Conservation (phyloP, 495 filamentous ascomycete genomes). For the Penicillium angulare region DNA sequence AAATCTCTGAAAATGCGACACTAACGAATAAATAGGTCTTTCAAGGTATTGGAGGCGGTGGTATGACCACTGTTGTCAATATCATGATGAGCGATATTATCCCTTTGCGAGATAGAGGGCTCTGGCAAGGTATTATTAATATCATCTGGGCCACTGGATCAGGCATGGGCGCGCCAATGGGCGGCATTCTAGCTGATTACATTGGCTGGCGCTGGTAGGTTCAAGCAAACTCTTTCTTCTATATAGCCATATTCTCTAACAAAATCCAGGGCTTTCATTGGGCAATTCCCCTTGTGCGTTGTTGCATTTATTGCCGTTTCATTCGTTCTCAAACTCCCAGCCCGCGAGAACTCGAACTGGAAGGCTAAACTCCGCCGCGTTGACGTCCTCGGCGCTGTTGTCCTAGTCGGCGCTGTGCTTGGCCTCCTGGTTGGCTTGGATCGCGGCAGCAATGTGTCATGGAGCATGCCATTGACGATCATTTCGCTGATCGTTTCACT, state of each 20-base stretch:
- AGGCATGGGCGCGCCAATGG: conserved; percentile 68
- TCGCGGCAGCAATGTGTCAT: conserved; percentile 71
- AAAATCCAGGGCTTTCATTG: background rate
- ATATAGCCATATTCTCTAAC: background rate
- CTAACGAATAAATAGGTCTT: conserved; percentile 37
- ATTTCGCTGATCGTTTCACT: conserved; percentile 56
- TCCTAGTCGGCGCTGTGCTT: conserved; percentile 70
- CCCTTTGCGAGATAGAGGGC: conserved; percentile 69
- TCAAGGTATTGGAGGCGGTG: conserved; percentile 78
- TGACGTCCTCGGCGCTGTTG: conserved; percentile 74
- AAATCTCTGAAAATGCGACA: background rate
- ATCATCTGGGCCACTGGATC: conserved; percentile 73
- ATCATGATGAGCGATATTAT: conserved; percentile 80
- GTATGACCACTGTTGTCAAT: conserved; percentile 77
- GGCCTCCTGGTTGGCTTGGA: conserved; percentile 74
- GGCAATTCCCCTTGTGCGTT: background rate
- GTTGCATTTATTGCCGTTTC: background rate
- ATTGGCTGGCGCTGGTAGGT: conserved; percentile 78
- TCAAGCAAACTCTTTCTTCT: background rate
- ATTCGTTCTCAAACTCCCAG: background rate
- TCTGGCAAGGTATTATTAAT: conserved; percentile 83
- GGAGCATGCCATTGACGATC: conserved; percentile 60
- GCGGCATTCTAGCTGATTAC: conserved; percentile 69
- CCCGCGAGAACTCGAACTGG: background rate
- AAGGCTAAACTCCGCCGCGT: conserved; percentile 42